Base-by-base conservation (phyloP, 2,329 filamentous ascomycete species). In the Hypoxylon sp. region DNA sequence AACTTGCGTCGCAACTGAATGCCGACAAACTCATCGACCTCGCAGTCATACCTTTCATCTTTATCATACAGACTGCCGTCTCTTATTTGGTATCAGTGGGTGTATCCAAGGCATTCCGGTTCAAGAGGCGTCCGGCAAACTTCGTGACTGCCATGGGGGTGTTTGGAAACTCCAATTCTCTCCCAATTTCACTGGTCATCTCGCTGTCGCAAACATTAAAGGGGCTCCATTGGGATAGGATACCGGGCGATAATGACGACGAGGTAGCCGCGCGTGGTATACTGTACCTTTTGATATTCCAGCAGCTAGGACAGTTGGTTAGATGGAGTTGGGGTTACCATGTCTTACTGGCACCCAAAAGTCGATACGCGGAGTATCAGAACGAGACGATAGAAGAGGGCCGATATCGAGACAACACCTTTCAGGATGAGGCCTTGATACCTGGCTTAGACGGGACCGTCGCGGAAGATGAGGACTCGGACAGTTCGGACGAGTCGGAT, bases 311-410 rank as follows among this genome's bases (percentile, higher is more conserved):
- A 21, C 96, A 99, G 80, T 84, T 98, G 25, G 90, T 99, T 19
- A 89, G 96, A 65, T 99, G 96, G 96, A 98, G 93, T 69, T 99
- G 96, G 96, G 96, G 96, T 10, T 98, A 97, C 79, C 94, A 97
- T 75, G 90, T 98, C 38, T 85, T 99, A 17, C 84, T 99, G n/a
- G 94, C 94, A 17, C 93, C 95, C 17, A 91, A 93, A 72, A 89
- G 91, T 52, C 87, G 87, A 68, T 93, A 93, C 75, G 83, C 86
- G 11, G 89, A 92, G 58, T 90, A 92, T 64, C 84, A 87, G 53
- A 75, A 85, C 34, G 82, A 87, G 63, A 79, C 82, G 13, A 76
- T 81, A 17, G 87, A 89, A 73, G 85, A 87, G 81, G 87, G 91
- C 14, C 83, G 88, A 65, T 90, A 89, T 75, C 82, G 80, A 59